phyloP scores from a whole-genome alignment of 495 filamentous ascomycete species.

The Emericellopsis terricola region DNA sequence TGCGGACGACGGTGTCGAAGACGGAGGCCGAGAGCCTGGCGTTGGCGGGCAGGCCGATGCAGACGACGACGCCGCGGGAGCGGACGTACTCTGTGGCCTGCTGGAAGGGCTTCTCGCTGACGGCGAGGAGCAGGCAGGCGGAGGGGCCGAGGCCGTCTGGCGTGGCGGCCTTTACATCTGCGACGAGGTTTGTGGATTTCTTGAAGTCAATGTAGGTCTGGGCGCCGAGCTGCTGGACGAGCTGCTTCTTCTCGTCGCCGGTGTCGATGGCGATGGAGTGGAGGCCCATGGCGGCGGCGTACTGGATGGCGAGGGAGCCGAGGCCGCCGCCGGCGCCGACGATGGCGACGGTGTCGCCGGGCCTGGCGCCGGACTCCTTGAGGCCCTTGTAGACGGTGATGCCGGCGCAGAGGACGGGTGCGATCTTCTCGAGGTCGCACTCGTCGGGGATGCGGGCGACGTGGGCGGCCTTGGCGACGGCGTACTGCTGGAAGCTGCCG shows the following conservation, averaged over 20 bases:
- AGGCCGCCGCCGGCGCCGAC: conserved; percentile 82
- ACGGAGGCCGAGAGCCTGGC: conserved; percentile 70
- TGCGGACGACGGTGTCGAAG: conserved; percentile 64
- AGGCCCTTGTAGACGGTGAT: conserved; percentile 89
- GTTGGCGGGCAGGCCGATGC: conserved; percentile 66
- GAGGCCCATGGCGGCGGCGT: conserved; percentile 79
- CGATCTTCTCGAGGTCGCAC: conserved; percentile 53
- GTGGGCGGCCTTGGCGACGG: conserved; percentile 68
- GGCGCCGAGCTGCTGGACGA: conserved; percentile 52
- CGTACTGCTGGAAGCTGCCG: conserved; percentile 85
- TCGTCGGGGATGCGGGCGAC: conserved; percentile 64
- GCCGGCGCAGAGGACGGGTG: conserved; percentile 74
- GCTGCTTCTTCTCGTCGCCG: conserved; percentile 56
- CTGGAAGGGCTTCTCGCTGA: conserved; percentile 81
- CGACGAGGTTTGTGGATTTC: conserved; percentile 54
- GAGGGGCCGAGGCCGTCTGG: conserved; percentile 69
- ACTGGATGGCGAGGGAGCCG: conserved; percentile 67
- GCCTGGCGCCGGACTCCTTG: conserved; percentile 57
- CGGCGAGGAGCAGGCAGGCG: conserved; percentile 72
- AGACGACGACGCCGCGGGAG: conserved; percentile 58
- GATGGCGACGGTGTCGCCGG: conserved; percentile 69
- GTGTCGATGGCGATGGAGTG: conserved; percentile 61
- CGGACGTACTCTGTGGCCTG: conserved; percentile 73
- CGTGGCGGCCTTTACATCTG: conserved; percentile 62
- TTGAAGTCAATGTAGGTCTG: conserved; percentile 61